A percentile compares a stretch with the other conserved stretches of the same genome.
Evolutionary conservation across 768 basidiomycete species (phyloP).

Genomic region (Terana coerulea): DNA sequence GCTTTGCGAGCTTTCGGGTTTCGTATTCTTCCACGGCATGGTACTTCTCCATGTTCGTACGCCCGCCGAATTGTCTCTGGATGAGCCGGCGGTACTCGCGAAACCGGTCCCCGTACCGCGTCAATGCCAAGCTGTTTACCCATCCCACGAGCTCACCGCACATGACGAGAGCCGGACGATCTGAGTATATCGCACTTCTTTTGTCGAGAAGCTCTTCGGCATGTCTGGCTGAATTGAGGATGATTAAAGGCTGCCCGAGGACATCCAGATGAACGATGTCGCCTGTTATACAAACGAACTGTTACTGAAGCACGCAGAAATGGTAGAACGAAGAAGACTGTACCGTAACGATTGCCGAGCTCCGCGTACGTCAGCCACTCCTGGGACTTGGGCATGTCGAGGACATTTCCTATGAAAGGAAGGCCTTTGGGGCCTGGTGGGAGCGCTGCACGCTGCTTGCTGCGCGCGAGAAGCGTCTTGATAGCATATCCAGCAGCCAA

Average conservation of each 20-base stretch:
- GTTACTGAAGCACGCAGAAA: background rate
- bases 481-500: no score
- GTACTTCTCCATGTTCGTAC: slow-evolving; percentile 19
- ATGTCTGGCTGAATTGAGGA: slow-evolving; percentile 25
- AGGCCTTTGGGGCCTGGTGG: slow-evolving; percentile 15
- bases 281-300: background rate
- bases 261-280: slow-evolving; percentile 23
- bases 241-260: slow-evolving; percentile 25
- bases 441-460: background rate
- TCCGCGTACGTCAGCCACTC: slow-evolving; percentile 9
- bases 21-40: slow-evolving; percentile 27
- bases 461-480: no score
- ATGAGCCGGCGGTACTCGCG: slow-evolving; percentile 23
- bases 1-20: slow-evolving; percentile 27
- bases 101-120: slow-evolving; percentile 22
- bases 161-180: slow-evolving; percentile 24
- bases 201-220: slow-evolving; percentile 28
- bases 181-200: slow-evolving; percentile 27
- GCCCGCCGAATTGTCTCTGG: slow-evolving; percentile 8
- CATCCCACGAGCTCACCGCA: slow-evolving; percentile 25
- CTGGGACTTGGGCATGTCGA: slow-evolving; percentile 9
- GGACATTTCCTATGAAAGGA: slow-evolving; percentile 14
- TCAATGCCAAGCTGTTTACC: slow-evolving; percentile 18
- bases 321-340: background rate
- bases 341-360: slow-evolving; percentile 15